Percentiles rank a stretch among this genome's conserved stretches.
Evolutionary conservation across 352 stramenopile species (phyloP).

Genomic region (Pythium guiyangense): DNA sequence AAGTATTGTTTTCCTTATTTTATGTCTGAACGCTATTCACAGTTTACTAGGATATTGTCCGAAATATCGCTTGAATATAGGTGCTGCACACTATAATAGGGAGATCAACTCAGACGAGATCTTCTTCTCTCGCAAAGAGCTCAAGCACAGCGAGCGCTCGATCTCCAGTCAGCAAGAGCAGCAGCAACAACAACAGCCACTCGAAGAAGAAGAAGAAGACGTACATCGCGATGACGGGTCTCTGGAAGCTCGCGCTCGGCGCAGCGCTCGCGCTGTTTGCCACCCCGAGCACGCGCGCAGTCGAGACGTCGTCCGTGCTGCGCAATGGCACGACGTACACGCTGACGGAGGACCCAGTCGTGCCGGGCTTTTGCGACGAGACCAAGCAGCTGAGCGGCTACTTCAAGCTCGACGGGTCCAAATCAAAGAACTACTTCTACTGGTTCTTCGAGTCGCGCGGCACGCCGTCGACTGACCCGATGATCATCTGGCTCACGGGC

Average conservation of each 20-base stretch:
- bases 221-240: neutral
- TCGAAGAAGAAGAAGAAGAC: too few species aligned
- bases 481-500: conserved; percentile 98
- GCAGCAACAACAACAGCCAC: too few species aligned
- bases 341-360: conserved; percentile 52
- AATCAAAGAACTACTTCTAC: conserved; percentile 95
- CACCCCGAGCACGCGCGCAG: too few species aligned
- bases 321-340: conserved; percentile 31
- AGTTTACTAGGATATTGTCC: too few species aligned
- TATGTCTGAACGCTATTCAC: too few species aligned
- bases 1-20: too few species aligned
- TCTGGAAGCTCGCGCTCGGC: neutral
- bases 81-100: too few species aligned
- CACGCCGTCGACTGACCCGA: conserved; percentile 78
- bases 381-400: conserved; percentile 81
- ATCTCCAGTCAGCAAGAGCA: too few species aligned
- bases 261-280: conserved; percentile 4
- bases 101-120: too few species aligned
- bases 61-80: too few species aligned
- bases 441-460: conserved; percentile 94
- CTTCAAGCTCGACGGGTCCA: conserved; percentile 77
- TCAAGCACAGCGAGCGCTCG: too few species aligned
- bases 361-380: conserved; percentile 61
- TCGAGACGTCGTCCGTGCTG: conserved; percentile 3
- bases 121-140: too few species aligned